Percentiles rank a stretch among this genome's conserved stretches.
Evolutionary conservation across 768 basidiomycete species (phyloP).

Genomic region (Rhodotorula kratochvilovae): DNA sequence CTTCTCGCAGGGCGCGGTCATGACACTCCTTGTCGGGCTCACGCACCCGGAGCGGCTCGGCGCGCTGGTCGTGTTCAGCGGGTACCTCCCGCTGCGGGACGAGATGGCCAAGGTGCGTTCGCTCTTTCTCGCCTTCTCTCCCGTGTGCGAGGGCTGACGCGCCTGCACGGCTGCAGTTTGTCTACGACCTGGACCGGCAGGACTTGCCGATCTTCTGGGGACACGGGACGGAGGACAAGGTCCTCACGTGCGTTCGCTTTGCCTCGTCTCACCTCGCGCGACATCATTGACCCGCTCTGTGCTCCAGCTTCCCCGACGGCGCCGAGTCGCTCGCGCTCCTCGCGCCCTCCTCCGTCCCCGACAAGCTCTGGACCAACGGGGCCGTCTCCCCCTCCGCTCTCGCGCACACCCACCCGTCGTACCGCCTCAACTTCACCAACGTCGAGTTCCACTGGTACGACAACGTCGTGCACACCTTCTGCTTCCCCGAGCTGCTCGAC

Average conservation of each 20-base stretch:
- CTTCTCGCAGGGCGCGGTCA: conserved; percentile 24
- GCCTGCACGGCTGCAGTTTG: background rate
- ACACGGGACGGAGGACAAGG: conserved; percentile 20
- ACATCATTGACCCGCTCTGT: too few relatives aligned
- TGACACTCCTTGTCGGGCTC: conserved; percentile 9
- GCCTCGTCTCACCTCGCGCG: background rate
- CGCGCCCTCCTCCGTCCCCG: background rate
- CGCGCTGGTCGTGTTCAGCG: conserved; percentile 17
- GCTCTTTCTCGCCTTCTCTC: rapidly evolving
- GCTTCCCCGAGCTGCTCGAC: conserved; percentile 1
- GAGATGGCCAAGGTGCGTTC: conserved; percentile 12
- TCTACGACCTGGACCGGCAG: conserved; percentile 11
- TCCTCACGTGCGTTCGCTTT: conserved; percentile 7
- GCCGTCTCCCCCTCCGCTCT: background rate
- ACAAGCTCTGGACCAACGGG: background rate
- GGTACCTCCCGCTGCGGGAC: conserved; percentile 15
- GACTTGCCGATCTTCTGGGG: conserved; percentile 34
- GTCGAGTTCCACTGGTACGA: conserved; percentile 15
- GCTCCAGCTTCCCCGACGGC: conserved; percentile 18
- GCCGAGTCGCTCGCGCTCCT: conserved; percentile 9
- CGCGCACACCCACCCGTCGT: background rate
- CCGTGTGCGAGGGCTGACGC: background rate
- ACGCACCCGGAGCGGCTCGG: conserved; percentile 19
- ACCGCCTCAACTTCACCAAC: conserved; percentile 13
- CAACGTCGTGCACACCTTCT: conserved; percentile 17